Evolutionary conservation across 495 filamentous ascomycete genomes (phyloP).

Genomic region (Hypoxylon subgilvum): DNA sequence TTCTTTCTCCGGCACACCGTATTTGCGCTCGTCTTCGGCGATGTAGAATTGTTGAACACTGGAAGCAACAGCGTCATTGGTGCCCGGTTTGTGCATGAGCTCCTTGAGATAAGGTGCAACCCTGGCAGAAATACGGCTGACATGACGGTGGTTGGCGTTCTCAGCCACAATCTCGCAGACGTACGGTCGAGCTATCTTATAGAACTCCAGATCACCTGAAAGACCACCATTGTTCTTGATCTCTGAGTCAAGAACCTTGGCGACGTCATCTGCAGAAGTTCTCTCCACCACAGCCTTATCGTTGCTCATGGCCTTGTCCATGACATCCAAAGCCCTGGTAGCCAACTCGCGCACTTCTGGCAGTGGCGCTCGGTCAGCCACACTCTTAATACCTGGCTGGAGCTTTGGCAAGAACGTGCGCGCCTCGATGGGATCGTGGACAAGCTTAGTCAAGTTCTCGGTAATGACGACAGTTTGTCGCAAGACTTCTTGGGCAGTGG

Average conservation of each 20-base stretch:
- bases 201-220: slow-evolving; percentile 66
- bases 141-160: slow-evolving; percentile 82
- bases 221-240: slow-evolving; percentile 72
- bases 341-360: slow-evolving; percentile 95
- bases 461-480: slow-evolving; percentile 97
- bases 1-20: slow-evolving; percentile 79
- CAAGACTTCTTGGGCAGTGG: slow-evolving; percentile 90
- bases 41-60: slow-evolving; percentile 73
- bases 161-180: slow-evolving; percentile 87
- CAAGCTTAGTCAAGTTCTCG: slow-evolving; percentile 97
- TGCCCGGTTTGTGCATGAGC: slow-evolving; percentile 62
- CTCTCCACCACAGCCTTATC: slow-evolving; percentile 69
- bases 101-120: slow-evolving; percentile 76
- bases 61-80: slow-evolving; percentile 65
- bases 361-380: slow-evolving; percentile 85
- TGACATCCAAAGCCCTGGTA: slow-evolving; percentile 78
- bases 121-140: slow-evolving; percentile 69
- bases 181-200: slow-evolving; percentile 72
- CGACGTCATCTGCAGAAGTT: slow-evolving; percentile 77
- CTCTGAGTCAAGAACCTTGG: slow-evolving; percentile 72
- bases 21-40: slow-evolving; percentile 84
- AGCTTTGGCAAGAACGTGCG: slow-evolving; percentile 95
- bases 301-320: slow-evolving; percentile 91
- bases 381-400: slow-evolving; percentile 88
- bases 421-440: slow-evolving; percentile 96